Evolutionary conservation across 2,329 filamentous ascomycete species (phyloP).

Genomic region (Diaporthe citrichinensis): DNA sequence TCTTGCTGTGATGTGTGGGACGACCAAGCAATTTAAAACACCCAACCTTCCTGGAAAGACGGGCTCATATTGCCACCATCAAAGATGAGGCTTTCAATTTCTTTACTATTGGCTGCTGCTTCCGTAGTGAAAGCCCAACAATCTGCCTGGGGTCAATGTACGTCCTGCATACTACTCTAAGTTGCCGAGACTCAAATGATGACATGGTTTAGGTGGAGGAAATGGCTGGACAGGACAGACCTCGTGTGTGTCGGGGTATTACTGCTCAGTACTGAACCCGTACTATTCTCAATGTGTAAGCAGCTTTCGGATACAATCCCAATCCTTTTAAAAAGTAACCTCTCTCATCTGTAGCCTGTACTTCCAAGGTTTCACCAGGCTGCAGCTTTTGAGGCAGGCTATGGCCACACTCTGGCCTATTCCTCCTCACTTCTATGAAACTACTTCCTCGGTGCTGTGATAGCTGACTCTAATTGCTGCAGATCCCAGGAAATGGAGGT

Average conservation of each 20-base stretch:
- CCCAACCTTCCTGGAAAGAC: background rate
- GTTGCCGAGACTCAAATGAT: background rate
- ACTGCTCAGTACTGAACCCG: background rate
- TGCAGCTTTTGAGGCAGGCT: too few species aligned
- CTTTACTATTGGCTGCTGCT: background rate
- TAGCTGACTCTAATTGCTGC: too few species aligned
- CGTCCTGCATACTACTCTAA: background rate
- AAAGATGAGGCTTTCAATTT: background rate
- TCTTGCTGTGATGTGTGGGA: background rate
- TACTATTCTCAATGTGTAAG: slow-evolving; percentile 8
- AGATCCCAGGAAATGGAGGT: background rate
- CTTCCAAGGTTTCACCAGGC: too few species aligned
- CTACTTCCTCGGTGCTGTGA: too few species aligned
- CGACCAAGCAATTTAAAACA: too few species aligned
- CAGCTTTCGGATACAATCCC: too few species aligned
- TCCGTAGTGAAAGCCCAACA: background rate
- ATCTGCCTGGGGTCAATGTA: slow-evolving; percentile 5
- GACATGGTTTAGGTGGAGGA: background rate
- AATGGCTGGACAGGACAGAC: background rate
- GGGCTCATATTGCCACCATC: background rate
- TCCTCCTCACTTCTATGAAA: too few species aligned
- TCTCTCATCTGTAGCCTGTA: too few species aligned
- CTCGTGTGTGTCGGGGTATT: slow-evolving; percentile 1
- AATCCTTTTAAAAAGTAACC: too few species aligned
- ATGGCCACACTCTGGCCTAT: too few species aligned